phyloP scores from a whole-genome alignment of 805 yeast species.

The Candida easanensis region DNA sequence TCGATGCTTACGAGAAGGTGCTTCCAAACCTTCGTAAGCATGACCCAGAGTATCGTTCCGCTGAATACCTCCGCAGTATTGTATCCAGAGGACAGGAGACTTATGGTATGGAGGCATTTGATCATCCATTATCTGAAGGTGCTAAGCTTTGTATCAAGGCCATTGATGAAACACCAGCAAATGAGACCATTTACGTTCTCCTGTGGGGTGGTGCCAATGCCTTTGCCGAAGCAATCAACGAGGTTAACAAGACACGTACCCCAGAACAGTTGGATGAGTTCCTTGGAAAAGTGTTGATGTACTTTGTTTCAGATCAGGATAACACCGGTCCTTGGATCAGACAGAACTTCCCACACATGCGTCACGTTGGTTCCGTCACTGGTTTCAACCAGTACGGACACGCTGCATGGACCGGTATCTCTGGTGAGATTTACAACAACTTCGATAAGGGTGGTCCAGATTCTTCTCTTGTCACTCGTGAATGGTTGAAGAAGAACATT shows the following conservation, averaged over 20 bases:
- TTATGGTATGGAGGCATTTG: constrained; percentile 27
- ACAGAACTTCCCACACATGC: constrained; percentile 24
- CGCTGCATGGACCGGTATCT: constrained; percentile 32
- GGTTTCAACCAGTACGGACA: constrained; percentile 29
- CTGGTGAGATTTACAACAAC: constrained; percentile 26
- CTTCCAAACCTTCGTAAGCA: constrained; percentile 26
- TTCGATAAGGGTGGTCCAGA: constrained; percentile 30
- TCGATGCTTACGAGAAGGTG: constrained; percentile 32
- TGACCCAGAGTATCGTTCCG: constrained; percentile 28
- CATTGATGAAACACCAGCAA: constrained; percentile 18
- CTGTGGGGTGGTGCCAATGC: constrained; percentile 33
- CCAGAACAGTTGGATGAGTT: constrained; percentile 16
- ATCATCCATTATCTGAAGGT: constrained; percentile 23
- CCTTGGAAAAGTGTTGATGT: constrained; percentile 23
- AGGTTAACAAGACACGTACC: constrained; percentile 19
- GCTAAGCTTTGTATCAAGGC: constrained; percentile 26
- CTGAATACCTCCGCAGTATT: constrained; percentile 27
- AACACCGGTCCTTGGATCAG: constrained; percentile 35
- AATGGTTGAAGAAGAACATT: constrained; percentile 28
- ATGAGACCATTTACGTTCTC: constrained; percentile 25
- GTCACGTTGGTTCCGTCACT: constrained; percentile 28
- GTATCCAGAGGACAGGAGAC: constrained; percentile 25
- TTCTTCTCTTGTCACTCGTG: constrained; percentile 21
- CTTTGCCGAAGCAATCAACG: constrained; percentile 31
- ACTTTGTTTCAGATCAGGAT: constrained; percentile 34